Percentiles rank a stretch among this genome's conserved stretches.
phyloP scores from a whole-genome alignment of 1,139 yeast species.

The Geotrichum australiense region DNA sequence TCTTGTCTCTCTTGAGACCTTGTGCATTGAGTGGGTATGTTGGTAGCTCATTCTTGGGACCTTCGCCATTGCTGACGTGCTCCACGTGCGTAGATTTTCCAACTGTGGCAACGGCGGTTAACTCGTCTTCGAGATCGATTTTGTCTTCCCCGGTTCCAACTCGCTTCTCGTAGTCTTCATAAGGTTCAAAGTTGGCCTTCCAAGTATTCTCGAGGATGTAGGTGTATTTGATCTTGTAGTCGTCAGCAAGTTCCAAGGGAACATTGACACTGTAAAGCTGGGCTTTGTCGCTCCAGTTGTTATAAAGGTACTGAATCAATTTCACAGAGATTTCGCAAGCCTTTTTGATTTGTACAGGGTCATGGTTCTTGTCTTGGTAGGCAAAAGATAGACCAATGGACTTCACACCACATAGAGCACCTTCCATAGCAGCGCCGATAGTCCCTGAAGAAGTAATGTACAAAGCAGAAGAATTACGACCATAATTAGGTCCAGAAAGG shows the following conservation, averaged over 20 bases:
- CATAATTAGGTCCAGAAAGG: slow-evolving; percentile 91
- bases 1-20: slow-evolving; percentile 17
- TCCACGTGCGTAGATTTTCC: slow-evolving; percentile 7
- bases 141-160: slow-evolving; percentile 1
- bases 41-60: slow-evolving; percentile 13
- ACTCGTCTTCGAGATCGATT: slow-evolving; percentile 15
- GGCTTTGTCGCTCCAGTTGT: slow-evolving; percentile 48
- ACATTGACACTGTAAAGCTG: slow-evolving; percentile 81
- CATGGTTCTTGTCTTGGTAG: slow-evolving; percentile 50
- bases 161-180: slow-evolving; percentile 17
- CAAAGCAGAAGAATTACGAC: slow-evolving; percentile 85
- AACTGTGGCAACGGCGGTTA: slow-evolving; percentile 14
- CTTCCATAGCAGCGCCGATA: slow-evolving; percentile 96
- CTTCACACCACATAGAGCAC: slow-evolving; percentile 67
- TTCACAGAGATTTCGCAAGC: slow-evolving; percentile 67
- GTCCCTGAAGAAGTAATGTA: slow-evolving; percentile 94
- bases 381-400: slow-evolving; percentile 83
- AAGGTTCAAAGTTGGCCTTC: slow-evolving; percentile 51
- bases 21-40: slow-evolving; percentile 11
- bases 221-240: slow-evolving; percentile 59
- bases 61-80: slow-evolving; percentile 9
- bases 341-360: slow-evolving; percentile 46
- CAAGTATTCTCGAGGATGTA: slow-evolving; percentile 76
- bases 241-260: slow-evolving; percentile 54
- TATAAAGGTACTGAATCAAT: slow-evolving; percentile 51